A percentile compares a stretch with the other conserved stretches of the same genome.
These are phyloP conservation scores for Cicer judaicum DNA, from an alignment of 306 rosid species.

Conservation along the genomic window DNA sequence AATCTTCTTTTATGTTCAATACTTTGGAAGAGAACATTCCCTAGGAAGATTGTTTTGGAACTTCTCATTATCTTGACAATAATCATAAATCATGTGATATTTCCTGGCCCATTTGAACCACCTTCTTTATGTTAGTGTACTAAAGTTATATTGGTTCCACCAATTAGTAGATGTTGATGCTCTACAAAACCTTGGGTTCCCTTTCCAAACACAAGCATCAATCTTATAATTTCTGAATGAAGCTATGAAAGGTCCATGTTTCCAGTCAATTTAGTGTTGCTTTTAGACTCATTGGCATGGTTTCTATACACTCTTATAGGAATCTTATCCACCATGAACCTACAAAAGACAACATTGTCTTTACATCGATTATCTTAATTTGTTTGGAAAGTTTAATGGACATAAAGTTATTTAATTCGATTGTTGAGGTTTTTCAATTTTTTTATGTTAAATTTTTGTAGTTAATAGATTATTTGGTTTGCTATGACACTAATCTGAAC, in stretches of 20 bases:
- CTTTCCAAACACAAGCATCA: constrained; percentile 85
- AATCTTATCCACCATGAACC: constrained; percentile 85
- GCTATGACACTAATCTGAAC: too few species aligned
- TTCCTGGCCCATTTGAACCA: constrained; percentile 85
- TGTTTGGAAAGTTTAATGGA: constrained; percentile 5
- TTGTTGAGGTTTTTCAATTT: neutral
- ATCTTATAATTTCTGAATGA: constrained; percentile 68
- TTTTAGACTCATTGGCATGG: constrained; percentile 94
- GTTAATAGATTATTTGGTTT: neutral
- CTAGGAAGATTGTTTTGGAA: constrained; percentile 78
- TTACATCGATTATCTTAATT: neutral
- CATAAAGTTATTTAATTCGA: neutral
- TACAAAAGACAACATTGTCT: constrained; percentile 35
- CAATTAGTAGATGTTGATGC: constrained; percentile 64
- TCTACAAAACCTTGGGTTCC: constrained; percentile 85
- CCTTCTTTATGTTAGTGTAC: constrained; percentile 64
- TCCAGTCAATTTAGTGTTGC: constrained; percentile 80
- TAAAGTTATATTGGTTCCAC: constrained; percentile 72
- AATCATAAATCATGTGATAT: constrained; percentile 79
- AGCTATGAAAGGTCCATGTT: constrained; percentile 74
- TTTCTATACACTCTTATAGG: constrained; percentile 87
- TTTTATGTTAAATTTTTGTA: neutral
- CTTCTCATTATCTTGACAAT: constrained; percentile 69
- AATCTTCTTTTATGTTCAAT: constrained; percentile 48
- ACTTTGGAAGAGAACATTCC: constrained; percentile 88